Conservation (phyloP, 495 filamentous ascomycete genomes). For the Trichoderma orchidacearum region DNA sequence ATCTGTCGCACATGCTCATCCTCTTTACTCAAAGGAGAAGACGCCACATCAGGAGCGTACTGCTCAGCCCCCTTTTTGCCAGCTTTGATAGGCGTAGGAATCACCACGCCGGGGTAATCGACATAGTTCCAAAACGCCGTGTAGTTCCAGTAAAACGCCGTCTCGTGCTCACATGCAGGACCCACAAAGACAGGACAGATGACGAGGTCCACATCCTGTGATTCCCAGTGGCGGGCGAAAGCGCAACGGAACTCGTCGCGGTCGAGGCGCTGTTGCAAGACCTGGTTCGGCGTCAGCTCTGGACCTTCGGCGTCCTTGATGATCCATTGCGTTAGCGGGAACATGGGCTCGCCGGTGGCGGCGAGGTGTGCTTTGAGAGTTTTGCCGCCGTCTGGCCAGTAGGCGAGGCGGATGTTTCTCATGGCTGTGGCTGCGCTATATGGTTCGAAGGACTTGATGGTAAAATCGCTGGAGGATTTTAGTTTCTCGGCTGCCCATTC, state of each 20-base stretch:
- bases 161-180: constrained; percentile 45
- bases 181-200: constrained; percentile 50
- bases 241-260: constrained; percentile 23
- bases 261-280: constrained; percentile 38
- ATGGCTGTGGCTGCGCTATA: constrained; percentile 31
- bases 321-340: constrained; percentile 35
- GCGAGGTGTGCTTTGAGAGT: constrained; percentile 34
- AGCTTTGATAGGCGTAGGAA: constrained; percentile 5
- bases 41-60: not conserved
- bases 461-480: constrained; percentile 23
- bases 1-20: constrained; percentile 3
- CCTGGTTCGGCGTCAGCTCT: constrained; percentile 33
- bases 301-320: constrained; percentile 32
- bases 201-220: constrained; percentile 48
- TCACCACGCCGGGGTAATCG: constrained; percentile 34
- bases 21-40: constrained; percentile 2
- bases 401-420: constrained; percentile 26
- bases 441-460: constrained; percentile 33
- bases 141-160: constrained; percentile 55
- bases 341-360: constrained; percentile 43
- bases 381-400: constrained; percentile 43
- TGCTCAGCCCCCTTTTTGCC: constrained; percentile 1
- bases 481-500: constrained; percentile 40
- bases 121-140: constrained; percentile 61
- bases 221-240: constrained; percentile 44